Evolutionary conservation across 768 basidiomycete genomes (phyloP), one percentile per base, ranked within the genome.

Genomic region (Agaricus subrufescens): DNA sequence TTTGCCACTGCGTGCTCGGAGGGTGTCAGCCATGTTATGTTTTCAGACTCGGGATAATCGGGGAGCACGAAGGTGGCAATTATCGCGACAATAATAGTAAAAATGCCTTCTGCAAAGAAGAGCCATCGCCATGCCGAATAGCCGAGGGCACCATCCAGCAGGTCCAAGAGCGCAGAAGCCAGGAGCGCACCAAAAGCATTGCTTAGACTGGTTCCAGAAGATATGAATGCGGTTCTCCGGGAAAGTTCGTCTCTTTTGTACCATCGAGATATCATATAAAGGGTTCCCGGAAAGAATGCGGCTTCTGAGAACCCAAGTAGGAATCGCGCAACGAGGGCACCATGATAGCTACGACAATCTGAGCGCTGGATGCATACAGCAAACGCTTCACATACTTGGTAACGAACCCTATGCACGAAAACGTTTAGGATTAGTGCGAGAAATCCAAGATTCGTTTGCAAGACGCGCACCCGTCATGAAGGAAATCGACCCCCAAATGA

Each of bases 161-260:
- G 71, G 59, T 81, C 75, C 19, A 93, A 77, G 51, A 93, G 87
- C 1, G 81, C 85, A 30, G 88, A 87, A 8, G 90, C 89, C 50
- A 93, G 80, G 10, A 93, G 71, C 1, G 88, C 77, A 3, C 91
- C 89, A 65, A 92, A 91, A 0, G 89, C 91, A 73, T 92, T 94
- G 52, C 83, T 84, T 50, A 91, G 83, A 30, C 91, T 73, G 62
- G 77, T 83, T 25, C 91, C 90, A 59, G 87, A 89, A 38, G 79
- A 80, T 29, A 91, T 73, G 46, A 87, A 65, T 5, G 88, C 86
- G 11, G 80, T 87, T 53, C 88, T 76, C 49, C 83, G 72, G 42
- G 86, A 89, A 39, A 92, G 73, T 64, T 92, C 90, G 31, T 73
- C 75, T 43, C 80, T 79, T 56, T 75, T 88, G 73, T 91, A 91